Conservation (phyloP, 2,329 filamentous ascomycete species). For the Talaromyces rugulosus region DNA sequence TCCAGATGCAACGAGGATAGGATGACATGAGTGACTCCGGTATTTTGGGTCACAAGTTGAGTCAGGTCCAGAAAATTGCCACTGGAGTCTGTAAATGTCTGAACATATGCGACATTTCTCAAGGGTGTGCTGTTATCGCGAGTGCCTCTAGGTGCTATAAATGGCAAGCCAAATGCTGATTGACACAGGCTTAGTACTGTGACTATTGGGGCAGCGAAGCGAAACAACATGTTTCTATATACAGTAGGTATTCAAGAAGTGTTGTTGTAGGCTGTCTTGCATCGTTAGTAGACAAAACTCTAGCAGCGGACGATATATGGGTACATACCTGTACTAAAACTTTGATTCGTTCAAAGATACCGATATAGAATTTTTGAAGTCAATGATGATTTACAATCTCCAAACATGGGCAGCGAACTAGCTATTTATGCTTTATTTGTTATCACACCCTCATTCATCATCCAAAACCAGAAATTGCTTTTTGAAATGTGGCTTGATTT, state of each 20-base stretch:
- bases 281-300: not conserved
- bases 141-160: not conserved
- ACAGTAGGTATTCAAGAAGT: not conserved
- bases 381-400: not conserved
- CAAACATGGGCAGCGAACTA: not conserved
- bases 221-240: not conserved
- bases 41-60: conserved; percentile 40
- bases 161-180: not conserved
- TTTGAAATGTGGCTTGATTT: not conserved
- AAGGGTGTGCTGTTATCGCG: conserved; percentile 7
- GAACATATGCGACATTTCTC: conserved; percentile 21
- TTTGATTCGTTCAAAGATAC: not conserved
- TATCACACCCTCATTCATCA: not conserved
- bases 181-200: not conserved
- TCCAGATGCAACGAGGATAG: conserved; percentile 49
- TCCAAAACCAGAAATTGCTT: not conserved
- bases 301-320: not conserved
- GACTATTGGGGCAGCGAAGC: not conserved
- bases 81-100: conserved; percentile 20
- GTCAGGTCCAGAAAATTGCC: conserved; percentile 42
- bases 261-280: not conserved
- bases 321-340: not conserved
- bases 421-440: not conserved
- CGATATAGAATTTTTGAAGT: not conserved
- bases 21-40: conserved; percentile 46